Base-by-base conservation (phyloP, 805 yeast species). In the Candida maltosa region DNA sequence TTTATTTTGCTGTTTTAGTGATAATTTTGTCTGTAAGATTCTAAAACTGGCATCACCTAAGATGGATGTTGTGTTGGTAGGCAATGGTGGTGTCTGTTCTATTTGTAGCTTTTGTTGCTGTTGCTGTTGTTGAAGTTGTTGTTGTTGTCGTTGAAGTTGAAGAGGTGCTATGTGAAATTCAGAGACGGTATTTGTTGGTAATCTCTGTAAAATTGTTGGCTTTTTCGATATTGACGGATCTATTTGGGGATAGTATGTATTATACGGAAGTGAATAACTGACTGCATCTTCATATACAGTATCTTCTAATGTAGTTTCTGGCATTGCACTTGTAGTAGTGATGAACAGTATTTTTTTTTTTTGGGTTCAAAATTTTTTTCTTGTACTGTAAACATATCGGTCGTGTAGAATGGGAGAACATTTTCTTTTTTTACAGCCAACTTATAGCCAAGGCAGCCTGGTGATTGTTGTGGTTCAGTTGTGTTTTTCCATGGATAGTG, bases 281-380 rank as follows among this genome's bases (percentile, higher is more conserved):
- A 26, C 26, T 17, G 38, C 38, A 31, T 35, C 38, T 21, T 35
- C 38, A 25, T 30, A 35, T 15, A 35, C 22, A 5, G 34, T 35
- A 24, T 35, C 38, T 14, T 35, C 34, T 17, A 27, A 21, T 10
- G 18, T 28, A 9, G 30, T 25, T 23, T 24, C 29, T 10, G 31
- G 2, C 36, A 33, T 26, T 3, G 10, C 23, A 7, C 7, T 7
- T 20, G 10, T 20, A 20, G 7, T 20, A 20, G 10, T 7, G 23
- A 7, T 20, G 10, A 20, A 7, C 10, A 10, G 23, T 20, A 20
- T 20, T 7, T 20, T 20, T 20, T 20, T 7, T 10, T 20, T 20
- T 20, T 20, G 23, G 10, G 4, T 24, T 7, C 26, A 24, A 29
- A 20, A 14, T 4, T 14, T 31, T 16, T n/a, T n/a, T n/a, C n/a